Evolutionary conservation across 306 rosid genomes (phyloP), one percentile per base, ranked within the genome.

Genomic region (Medicago lupulina): DNA sequence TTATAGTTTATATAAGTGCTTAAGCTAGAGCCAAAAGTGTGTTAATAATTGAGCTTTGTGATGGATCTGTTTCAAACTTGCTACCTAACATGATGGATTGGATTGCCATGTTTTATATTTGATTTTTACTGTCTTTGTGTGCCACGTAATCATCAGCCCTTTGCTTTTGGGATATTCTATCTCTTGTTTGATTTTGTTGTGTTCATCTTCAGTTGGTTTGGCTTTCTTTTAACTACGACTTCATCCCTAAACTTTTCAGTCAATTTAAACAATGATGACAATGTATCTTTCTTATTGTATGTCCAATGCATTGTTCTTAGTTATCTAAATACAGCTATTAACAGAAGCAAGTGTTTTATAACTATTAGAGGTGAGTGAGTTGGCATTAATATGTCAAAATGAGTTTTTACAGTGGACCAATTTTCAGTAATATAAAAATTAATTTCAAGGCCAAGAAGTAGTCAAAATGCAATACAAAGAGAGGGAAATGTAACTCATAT

Each of bases 1-100:
- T 25, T 21, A 65, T 57, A 72, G 71, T 66, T 41, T 58, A 28
- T 43, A 38, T 58, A 82, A 72, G 77, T 61, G 77, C 47, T 31
- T 71, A 21, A 15, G 72, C 36, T 63, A 55, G 57, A 47, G 36
- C 72, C 51, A 36, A 77, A 57, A 23, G 21, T 77, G 70, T 76
- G 78, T 60, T 71, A 23, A 76, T 67, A 41, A 79, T 50, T 59
- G 34, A 76, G 65, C 68, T 73, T 11, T 74, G 78, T 76, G 69
- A 9, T 67, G 82, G 66, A 36, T 79, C 9, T 62, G 68, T 73
- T 59, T 34, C 40, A 70, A 75, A 81, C 67, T 28, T 41, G 36
- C 28, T 2, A 11, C 46, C 44, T 4, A 21, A 31, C 61, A 21
- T 40, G 21, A 21, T 40, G 21, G 18, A 21, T 4, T 71, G 62